These are phyloP conservation scores for Polytolypa hystricis DNA, from an alignment of 2,329 filamentous ascomycete species.

Conservation along the genomic window DNA sequence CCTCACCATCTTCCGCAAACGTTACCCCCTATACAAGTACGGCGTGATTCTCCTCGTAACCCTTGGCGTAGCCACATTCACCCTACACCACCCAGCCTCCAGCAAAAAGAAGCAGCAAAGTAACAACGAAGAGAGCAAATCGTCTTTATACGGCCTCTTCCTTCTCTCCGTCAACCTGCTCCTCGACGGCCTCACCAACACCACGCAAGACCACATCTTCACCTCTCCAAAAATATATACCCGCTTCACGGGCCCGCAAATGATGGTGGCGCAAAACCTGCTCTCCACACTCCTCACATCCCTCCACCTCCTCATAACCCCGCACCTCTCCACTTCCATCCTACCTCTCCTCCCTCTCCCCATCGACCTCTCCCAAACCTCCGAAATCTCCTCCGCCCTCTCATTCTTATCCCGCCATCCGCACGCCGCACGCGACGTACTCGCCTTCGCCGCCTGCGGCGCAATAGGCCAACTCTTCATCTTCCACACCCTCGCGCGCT, in stretches of 20 bases:
- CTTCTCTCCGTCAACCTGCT: constrained; percentile 81
- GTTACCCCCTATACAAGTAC: constrained; percentile 95
- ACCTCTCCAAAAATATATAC: constrained; percentile 50
- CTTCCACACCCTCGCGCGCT: constrained; percentile 87
- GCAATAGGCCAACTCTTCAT: constrained; percentile 95
- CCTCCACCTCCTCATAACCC: constrained; percentile 64
- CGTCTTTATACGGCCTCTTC: constrained; percentile 61
- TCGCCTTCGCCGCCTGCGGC: constrained; percentile 82
- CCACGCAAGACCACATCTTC: constrained; percentile 93
- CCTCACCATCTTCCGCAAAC: constrained; percentile 76
- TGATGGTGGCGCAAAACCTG: constrained; percentile 98
- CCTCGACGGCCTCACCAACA: constrained; percentile 93
- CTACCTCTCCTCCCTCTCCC: constrained; percentile 57
- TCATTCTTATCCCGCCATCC: constrained; percentile 73
- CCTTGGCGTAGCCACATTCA: constrained; percentile 86
- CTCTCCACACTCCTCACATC: constrained; percentile 70
- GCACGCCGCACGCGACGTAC: constrained; percentile 70
- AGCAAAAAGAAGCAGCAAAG: constrained; percentile 40
- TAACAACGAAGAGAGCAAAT: constrained; percentile 45
- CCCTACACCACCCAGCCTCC: constrained; percentile 65
- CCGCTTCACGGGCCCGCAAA: constrained; percentile 82
- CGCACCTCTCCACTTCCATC: constrained; percentile 60
- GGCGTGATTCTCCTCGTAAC: constrained; percentile 85
- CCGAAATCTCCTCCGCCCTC: constrained; percentile 69
- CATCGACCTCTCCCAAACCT: constrained; percentile 45